These are phyloP conservation scores for Caloboletus firmus DNA, from an alignment of 1,284 basidiomycete genomes.

Conservation along the genomic window DNA sequence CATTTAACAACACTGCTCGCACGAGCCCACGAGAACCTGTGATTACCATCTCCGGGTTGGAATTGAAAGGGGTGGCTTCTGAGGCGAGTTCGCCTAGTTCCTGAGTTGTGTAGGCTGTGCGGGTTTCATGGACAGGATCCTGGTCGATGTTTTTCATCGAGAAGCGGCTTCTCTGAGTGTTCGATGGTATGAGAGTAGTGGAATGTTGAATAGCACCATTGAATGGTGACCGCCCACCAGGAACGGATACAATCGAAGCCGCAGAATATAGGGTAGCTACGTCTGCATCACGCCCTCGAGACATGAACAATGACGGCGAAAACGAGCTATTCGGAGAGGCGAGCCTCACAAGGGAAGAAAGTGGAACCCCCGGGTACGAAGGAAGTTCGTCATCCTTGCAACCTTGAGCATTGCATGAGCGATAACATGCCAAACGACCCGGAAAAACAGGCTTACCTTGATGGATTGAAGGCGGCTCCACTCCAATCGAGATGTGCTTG, in stretches of 20 bases:
- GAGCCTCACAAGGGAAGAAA: conserved; percentile 76
- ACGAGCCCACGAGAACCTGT: conserved; percentile 82
- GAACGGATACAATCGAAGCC: conserved; percentile 72
- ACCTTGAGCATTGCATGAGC: conserved; percentile 23
- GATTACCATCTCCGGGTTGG: conserved; percentile 70
- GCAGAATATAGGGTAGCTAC: conserved; percentile 84
- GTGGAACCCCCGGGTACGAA: conserved; percentile 54
- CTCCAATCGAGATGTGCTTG: conserved; percentile 23
- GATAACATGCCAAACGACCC: neutral
- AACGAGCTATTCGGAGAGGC: conserved; percentile 77
- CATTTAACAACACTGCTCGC: conserved; percentile 82
- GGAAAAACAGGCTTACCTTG: conserved; percentile 23
- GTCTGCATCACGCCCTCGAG: conserved; percentile 62
- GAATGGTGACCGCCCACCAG: conserved; percentile 42
- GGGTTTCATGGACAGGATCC: conserved; percentile 38
- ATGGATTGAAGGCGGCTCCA: conserved; percentile 16
- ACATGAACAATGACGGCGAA: conserved; percentile 35
- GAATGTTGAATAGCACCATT: conserved; percentile 35
- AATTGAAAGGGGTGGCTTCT: conserved; percentile 71
- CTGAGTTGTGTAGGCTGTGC: conserved; percentile 62
- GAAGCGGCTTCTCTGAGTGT: conserved; percentile 25
- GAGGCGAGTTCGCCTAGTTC: conserved; percentile 69
- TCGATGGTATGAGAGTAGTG: conserved; percentile 41
- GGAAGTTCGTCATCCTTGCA: conserved; percentile 24
- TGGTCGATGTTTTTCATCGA: conserved; percentile 27